Evolutionary conservation across 106 monocot species (phyloP), one percentile per base, ranked within the genome.

Genomic region (Acorus gramineus): DNA sequence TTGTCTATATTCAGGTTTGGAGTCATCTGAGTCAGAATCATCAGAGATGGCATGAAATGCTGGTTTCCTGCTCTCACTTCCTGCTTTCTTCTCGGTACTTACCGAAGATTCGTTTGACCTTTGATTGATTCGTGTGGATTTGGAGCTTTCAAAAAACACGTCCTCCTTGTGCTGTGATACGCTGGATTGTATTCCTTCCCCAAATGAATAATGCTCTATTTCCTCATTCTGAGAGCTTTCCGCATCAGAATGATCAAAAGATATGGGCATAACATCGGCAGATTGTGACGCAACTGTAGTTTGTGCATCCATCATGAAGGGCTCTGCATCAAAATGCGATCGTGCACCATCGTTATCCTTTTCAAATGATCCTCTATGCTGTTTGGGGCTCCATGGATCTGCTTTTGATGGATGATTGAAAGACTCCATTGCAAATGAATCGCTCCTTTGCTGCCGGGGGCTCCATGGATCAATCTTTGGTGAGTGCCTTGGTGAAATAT

Each of bases 231-330:
- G 78, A 71, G 77, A 79, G 54, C 47, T 66, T 55, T 56, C 11
- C 6, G 64, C 76, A 77, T 86, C 82, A 3, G 86, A 86, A 42
- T 46, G 54, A 69, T 79, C 86, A 73, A 62, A 83, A 63, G 80
- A 51, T 14, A 73, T 73, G 52, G 75, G 61, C 11, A 62, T 13
- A 69, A 8, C 68, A 50, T 69, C 73, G 63, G 56, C 46, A 60
- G 59, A 69, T 44, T 59, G 68, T 50, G 80, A 68, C 7, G 71
- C 50, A 14, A 53, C n/a, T 8, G 57, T 54, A 3, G 11, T 64
- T 50, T 69, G 56, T 45, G 28, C 54, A 2, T 62, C 54, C 4
- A 55, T 59, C 3, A 4, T 49, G 2, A 55, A 6, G 14, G 62
- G 4, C 56, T 59, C 67, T 71, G 54, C 56, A 46, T 66, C 42